Conservation (phyloP, 768 basidiomycete genomes). For the Rhizopogon roseolus region DNA sequence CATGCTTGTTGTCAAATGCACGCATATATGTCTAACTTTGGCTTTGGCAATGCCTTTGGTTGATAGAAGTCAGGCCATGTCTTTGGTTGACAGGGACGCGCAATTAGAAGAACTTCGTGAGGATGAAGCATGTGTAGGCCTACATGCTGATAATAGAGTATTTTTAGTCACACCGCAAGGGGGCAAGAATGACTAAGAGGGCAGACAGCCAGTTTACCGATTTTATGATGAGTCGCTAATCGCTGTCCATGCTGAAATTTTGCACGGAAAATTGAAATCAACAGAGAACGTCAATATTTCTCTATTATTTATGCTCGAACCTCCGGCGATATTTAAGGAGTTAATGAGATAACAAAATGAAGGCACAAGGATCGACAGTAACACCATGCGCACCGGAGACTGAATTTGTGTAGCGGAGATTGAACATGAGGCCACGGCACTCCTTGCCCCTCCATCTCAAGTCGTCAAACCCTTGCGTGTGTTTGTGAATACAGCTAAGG, state of each 20-base stretch:
- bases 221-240: too few species aligned
- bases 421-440: constrained; percentile 23
- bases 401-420: constrained; percentile 4
- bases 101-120: background rate
- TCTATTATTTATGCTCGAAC: too few species aligned
- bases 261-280: too few species aligned
- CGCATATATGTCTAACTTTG: background rate
- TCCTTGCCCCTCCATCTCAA: constrained; percentile 12
- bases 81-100: background rate
- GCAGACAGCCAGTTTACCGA: background rate
- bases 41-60: background rate
- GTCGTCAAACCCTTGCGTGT: constrained; percentile 1
- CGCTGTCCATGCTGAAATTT: too few species aligned
- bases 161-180: background rate
- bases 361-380: too few species aligned
- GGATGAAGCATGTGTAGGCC: background rate
- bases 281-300: too few species aligned
- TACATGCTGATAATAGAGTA: too few species aligned
- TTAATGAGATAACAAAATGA: too few species aligned
- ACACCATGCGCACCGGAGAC: background rate
- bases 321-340: too few species aligned
- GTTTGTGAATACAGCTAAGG: background rate
- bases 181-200: background rate
- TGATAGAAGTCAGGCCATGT: background rate
- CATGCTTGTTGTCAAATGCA: background rate